Evolutionary conservation across 148 eudicot species (phyloP), one percentile per base, ranked within the genome.

Genomic region (Suaeda aralocaspica): DNA sequence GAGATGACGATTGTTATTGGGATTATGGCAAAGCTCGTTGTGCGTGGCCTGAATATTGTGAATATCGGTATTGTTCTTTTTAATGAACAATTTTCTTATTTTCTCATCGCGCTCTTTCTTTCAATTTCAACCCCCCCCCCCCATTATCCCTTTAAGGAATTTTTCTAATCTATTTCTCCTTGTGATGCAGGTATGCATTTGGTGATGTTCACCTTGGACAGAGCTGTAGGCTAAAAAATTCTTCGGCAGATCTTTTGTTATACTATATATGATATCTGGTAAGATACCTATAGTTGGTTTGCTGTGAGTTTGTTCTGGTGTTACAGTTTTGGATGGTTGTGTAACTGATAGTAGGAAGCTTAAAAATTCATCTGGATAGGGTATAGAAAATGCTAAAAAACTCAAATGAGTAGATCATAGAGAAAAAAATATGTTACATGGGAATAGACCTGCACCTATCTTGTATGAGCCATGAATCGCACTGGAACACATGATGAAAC

Each of bases 131-230:
- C 36, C 26, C 49, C 49, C 11, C 49, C 15, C 49, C 11, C 49
- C 11, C 49, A 5, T 14, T 36, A 4, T 36, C 41, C 8, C 41
- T 36, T 8, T 36, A 8, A 3, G 41, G 41, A 3, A 4, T 3
- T 3, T 36, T 36, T 8, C 4, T 36, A 36, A 36, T 36, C 41
- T 36, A 36, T 36, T 68, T 31, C n/a, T 19, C 44, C 14, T 52
- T 60, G 30, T 72, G 34, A 55, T 79, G 65, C 88, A 92, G 98
- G 68, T 92, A 92, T 76, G 80, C 82, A 57, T 92, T 92, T 78
- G 98, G 98, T 66, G 98, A 92, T 78, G 98, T 92, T 73, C 98
- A 92, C 81, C 79, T 92, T 31, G 98, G 98, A 57, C 98, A 92
- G 82, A 92, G 98, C 82, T 92, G 98, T 83, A 85, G 98, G 75